Percentiles rank a stretch among this genome's conserved stretches.
These are phyloP conservation scores for Paramecium primaurelia DNA, from an alignment of 73 alveolate genomes.

Conservation along the genomic window DNA sequence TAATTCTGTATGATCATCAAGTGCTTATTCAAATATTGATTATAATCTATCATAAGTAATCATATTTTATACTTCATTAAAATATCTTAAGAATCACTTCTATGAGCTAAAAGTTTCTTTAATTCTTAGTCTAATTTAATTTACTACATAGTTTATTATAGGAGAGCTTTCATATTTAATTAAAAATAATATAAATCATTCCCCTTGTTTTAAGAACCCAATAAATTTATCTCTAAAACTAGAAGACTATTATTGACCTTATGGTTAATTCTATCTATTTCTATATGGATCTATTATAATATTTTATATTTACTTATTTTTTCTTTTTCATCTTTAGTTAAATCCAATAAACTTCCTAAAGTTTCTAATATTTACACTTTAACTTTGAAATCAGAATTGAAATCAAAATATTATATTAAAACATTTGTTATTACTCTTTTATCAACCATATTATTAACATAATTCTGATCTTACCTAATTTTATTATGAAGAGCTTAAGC, in stretches of 20 bases:
- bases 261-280: not conserved
- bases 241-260: not conserved
- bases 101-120: not conserved
- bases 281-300: not conserved
- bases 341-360: not conserved
- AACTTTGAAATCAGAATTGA: slow-evolving; percentile 20
- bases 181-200: not conserved
- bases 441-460: slow-evolving; percentile 28
- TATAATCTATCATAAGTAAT: not conserved
- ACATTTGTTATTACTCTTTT: slow-evolving; percentile 12
- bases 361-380: slow-evolving; percentile 26
- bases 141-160: not conserved
- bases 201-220: slow-evolving; percentile 13
- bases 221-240: slow-evolving; percentile 38
- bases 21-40: not conserved
- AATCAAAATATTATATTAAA: not conserved
- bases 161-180: slow-evolving; percentile 16
- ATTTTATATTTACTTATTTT: not conserved
- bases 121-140: not conserved
- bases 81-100: not conserved
- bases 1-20: not conserved
- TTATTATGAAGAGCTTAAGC: not conserved
- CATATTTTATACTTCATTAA: not conserved
- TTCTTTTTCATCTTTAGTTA: slow-evolving; percentile 17
- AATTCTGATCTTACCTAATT: not conserved